These are phyloP conservation scores for Trypanosoma melophagium DNA, from an alignment of 208 protist genomes.

Conservation along the genomic window DNA sequence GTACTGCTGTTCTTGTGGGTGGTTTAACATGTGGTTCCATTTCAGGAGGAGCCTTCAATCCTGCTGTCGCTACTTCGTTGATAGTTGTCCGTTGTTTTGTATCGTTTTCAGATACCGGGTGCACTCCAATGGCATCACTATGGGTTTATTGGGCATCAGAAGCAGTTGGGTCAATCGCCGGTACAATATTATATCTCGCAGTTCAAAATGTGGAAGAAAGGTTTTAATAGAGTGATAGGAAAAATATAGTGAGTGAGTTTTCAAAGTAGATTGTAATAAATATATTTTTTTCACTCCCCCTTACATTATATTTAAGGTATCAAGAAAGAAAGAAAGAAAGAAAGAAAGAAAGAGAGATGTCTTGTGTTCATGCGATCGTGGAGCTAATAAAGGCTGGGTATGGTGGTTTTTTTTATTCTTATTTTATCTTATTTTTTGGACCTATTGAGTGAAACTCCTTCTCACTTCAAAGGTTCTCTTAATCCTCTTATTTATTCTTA, in stretches of 20 bases:
- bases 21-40: constrained; percentile 59
- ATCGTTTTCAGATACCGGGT: constrained; percentile 39
- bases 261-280: too few relatives aligned
- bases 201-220: constrained; percentile 54
- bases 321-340: too few relatives aligned
- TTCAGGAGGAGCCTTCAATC: constrained; percentile 80
- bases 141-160: constrained; percentile 74
- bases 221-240: constrained; percentile 23
- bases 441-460: background rate
- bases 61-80: constrained; percentile 60
- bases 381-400: too few relatives aligned
- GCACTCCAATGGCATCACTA: constrained; percentile 59
- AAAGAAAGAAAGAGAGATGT: too few relatives aligned
- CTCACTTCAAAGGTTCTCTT: constrained; percentile 9
- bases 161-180: constrained; percentile 58
- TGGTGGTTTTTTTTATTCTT: background rate
- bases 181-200: constrained; percentile 72
- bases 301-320: too few relatives aligned
- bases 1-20: constrained; percentile 68
- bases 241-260: too few relatives aligned
- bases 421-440: background rate
- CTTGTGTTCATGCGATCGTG: too few relatives aligned
- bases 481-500: constrained; percentile 5
- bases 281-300: too few relatives aligned
- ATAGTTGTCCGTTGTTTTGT: constrained; percentile 70